Conservation (phyloP, 345 rosid species). For the Arabidopsis suecica region DNA sequence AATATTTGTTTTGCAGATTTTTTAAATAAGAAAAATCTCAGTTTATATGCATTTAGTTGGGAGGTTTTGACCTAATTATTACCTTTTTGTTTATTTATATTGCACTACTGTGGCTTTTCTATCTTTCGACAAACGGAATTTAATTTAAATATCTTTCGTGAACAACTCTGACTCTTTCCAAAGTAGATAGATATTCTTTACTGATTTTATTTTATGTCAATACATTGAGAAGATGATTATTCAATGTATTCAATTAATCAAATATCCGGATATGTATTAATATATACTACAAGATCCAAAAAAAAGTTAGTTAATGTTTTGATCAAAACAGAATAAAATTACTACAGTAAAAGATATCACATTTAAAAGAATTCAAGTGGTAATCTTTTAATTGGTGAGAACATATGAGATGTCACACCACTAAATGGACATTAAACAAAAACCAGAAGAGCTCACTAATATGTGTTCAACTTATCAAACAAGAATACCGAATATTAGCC, state of each 20-base stretch:
- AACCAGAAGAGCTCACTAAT: slow-evolving; percentile 1
- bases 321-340: slow-evolving; percentile 6
- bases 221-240: slow-evolving; percentile 11
- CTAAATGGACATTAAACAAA: neutral
- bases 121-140: neutral
- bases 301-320: neutral
- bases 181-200: slow-evolving; percentile 31
- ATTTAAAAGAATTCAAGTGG: neutral
- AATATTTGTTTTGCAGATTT: too few relatives aligned
- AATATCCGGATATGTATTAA: neutral
- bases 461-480: neutral
- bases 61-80: slow-evolving; percentile 30
- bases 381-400: neutral
- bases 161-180: slow-evolving; percentile 33
- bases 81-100: neutral
- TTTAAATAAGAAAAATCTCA: neutral
- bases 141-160: slow-evolving; percentile 29
- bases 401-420: neutral
- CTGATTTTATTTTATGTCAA: slow-evolving; percentile 18
- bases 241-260: slow-evolving; percentile 9
- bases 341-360: neutral
- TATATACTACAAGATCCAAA: too few relatives aligned
- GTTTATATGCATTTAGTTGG: neutral
- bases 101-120: slow-evolving; percentile 3
- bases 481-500: slow-evolving; percentile 1